phyloP scores from a whole-genome alignment of 2,329 filamentous ascomycete genomes.

The Cyphellophora europaea region DNA sequence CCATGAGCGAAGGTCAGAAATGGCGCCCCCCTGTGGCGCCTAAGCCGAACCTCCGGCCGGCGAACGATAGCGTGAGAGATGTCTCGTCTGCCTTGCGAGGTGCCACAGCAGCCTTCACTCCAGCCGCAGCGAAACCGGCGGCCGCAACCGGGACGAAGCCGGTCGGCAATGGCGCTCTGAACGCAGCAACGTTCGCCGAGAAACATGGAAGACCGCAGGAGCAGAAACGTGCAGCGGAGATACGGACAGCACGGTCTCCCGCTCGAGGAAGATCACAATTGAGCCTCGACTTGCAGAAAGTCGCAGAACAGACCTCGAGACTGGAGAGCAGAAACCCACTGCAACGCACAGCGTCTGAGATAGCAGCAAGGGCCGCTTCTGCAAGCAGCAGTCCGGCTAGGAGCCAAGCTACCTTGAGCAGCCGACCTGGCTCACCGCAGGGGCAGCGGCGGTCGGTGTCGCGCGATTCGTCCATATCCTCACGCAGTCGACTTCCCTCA shows the following conservation, averaged over 20 bases:
- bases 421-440: too few species aligned
- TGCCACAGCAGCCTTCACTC: slow-evolving; percentile 15
- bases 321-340: background rate
- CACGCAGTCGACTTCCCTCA: too few species aligned
- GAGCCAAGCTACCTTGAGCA: slow-evolving; percentile 10
- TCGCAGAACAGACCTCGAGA: background rate
- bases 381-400: slow-evolving; percentile 13
- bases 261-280: background rate
- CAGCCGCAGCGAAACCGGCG: slow-evolving; percentile 7
- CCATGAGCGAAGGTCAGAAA: slow-evolving; percentile 17
- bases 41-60: slow-evolving; percentile 16
- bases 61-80: slow-evolving; percentile 4
- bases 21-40: slow-evolving; percentile 19
- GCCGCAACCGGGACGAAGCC: background rate
- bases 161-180: background rate
- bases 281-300: background rate
- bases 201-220: background rate
- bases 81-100: slow-evolving; percentile 14
- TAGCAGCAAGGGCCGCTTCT: slow-evolving; percentile 13
- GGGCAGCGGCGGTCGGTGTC: too few species aligned
- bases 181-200: background rate
- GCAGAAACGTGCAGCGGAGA: background rate
- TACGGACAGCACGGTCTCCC: background rate
- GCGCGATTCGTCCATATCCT: too few species aligned
- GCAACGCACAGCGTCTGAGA: slow-evolving; percentile 14